Conservation (phyloP, 257 asterid genomes). For the Plantago elongata region DNA sequence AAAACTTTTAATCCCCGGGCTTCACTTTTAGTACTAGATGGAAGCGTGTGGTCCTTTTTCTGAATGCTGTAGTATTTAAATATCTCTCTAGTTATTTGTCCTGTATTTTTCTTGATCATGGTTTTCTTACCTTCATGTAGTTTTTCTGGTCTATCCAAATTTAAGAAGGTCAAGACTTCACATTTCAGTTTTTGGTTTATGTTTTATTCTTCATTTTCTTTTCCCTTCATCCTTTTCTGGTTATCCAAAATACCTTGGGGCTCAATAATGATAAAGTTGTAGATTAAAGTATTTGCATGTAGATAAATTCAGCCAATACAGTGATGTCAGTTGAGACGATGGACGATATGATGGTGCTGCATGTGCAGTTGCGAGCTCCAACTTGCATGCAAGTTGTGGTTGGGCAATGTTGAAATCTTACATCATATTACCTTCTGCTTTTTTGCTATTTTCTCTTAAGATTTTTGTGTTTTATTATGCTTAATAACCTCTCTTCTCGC, state of each 20-base stretch:
- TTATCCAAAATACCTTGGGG: no score
- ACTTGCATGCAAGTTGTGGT: slow-evolving; percentile 9
- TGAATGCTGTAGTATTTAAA: background rate
- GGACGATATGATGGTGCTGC: background rate
- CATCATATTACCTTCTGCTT: slow-evolving; percentile 1
- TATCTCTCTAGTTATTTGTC: background rate
- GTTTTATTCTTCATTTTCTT: no score
- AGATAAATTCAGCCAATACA: no score
- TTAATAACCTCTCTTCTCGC: slow-evolving; percentile 21
- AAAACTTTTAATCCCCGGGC: background rate
- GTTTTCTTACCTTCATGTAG: background rate
- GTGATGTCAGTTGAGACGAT: background rate
- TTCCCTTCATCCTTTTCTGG: no score
- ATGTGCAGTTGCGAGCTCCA: slow-evolving; percentile 8
- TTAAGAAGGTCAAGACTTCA: no score
- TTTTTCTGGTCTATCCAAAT: no score
- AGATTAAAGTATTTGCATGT: no score
- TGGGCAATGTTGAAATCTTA: slow-evolving; percentile 12
- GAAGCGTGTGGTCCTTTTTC: background rate
- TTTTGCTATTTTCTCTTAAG: slow-evolving; percentile 6
- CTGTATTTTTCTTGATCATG: background rate
- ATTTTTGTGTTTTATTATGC: slow-evolving; percentile 17
- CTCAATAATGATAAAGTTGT: no score
- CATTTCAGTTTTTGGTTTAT: no score
- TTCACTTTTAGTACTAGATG: background rate